Evolutionary conservation across 441 rosid species (phyloP).

Genomic region (Cnidoscolus chayamansa): DNA sequence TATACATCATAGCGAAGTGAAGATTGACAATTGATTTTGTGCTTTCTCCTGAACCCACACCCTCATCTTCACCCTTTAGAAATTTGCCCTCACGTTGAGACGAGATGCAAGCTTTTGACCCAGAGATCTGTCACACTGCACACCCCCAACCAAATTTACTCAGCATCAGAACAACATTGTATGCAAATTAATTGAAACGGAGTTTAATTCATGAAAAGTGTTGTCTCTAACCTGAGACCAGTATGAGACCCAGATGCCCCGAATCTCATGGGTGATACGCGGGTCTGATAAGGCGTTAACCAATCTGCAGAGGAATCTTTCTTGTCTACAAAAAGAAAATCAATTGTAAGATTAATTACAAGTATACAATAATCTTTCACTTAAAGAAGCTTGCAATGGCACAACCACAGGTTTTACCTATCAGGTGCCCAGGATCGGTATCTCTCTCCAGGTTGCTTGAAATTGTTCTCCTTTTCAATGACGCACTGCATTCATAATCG

Average conservation of each 20-base stretch:
- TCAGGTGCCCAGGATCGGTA: constrained; percentile 79
- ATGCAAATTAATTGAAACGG: background rate
- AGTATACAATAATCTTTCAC: too few species aligned
- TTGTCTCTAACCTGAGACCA: constrained; percentile 68
- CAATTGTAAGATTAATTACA: background rate
- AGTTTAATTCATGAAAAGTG: background rate
- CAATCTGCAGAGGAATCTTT: constrained; percentile 70
- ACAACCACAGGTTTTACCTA: constrained; percentile 38
- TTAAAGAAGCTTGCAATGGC: too few species aligned
- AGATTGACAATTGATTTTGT: too few species aligned
- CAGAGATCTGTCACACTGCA: constrained; percentile 66
- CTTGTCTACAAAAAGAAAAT: constrained; percentile 56
- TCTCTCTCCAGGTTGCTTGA: constrained; percentile 94
- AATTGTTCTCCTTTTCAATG: constrained; percentile 84
- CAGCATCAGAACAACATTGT: too few species aligned
- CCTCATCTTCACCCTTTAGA: constrained; percentile 26
- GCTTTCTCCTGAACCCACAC: too few species aligned
- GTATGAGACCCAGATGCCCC: constrained; percentile 80
- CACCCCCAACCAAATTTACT: too few species aligned
- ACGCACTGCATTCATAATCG: constrained; percentile 48
- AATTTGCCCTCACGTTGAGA: constrained; percentile 66
- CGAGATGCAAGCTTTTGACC: constrained; percentile 78
- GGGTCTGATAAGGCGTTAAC: constrained; percentile 77
- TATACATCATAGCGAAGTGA: too few species aligned
- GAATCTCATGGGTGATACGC: constrained; percentile 79